Evolutionary conservation across 768 basidiomycete species (phyloP), one percentile per base, ranked within the genome.

Genomic region (Calvatia gigantea): DNA sequence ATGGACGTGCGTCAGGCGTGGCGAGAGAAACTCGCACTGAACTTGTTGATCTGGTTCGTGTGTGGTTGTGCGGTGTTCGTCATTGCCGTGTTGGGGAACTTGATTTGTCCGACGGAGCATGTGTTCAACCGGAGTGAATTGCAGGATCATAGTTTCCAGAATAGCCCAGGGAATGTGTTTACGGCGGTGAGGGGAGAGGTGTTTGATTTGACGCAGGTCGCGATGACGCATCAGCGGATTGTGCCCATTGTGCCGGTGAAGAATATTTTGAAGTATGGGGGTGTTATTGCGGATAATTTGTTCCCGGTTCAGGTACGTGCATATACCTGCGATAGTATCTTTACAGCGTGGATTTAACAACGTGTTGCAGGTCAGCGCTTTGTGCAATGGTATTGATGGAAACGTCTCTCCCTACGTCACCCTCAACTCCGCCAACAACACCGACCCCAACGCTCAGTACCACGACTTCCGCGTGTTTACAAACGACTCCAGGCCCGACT

Each of bases 21-120:
- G 97, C 77, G 96, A 56, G 97, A 98, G 72, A 98, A 99, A 70
- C 77, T 98, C 1, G 91, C 93, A 2, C 81, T 98, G 65, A 98
- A 98, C 70, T 70, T 99, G 56, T 75, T 99, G 71, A 98, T 99
- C 63, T 98, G 95, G 96, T 84, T 97, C 65, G 76, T 91, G 28
- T 98, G 94, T 60, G 87, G 70, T n/a, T 84, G 84, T 62, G 87
- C 93, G 0, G 79, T 94, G 44, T 98, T 99, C 69, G 89, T 99
- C 64, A 95, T 98, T 64, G 92, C 91, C 8, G 70, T 95, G 23
- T 77, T 98, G 27, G 93, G 92, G 9, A 69, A 80, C 51, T 70
- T 99, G 56, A 98, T 99, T 69, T 99, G 97, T 65, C 97, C 97
- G 1, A 91, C 86, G 60, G 86, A 98, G 64, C 89, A 97, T 67